phyloP scores from a whole-genome alignment of 2,329 filamentous ascomycete species.

The Fusarium sp. region DNA sequence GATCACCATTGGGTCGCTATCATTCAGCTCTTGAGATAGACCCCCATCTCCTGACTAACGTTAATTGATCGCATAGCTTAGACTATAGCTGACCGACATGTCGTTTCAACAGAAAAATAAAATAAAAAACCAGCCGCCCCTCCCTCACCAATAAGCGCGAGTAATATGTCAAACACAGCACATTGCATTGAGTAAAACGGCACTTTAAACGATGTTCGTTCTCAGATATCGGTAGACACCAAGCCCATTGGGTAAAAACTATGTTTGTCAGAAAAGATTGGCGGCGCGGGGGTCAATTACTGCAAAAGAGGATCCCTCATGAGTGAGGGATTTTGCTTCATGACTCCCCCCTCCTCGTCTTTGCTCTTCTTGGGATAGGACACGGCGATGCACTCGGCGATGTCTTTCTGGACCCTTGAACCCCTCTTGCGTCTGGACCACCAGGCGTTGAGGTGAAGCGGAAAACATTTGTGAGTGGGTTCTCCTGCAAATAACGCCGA shows the following conservation, averaged over 20 bases:
- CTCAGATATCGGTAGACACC: constrained; percentile 36
- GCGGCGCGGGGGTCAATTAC: constrained; percentile 25
- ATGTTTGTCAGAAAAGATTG: constrained; percentile 10
- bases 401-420: constrained; percentile 32
- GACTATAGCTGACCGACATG: constrained; percentile 31
- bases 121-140: constrained; percentile 22
- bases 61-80: constrained; percentile 5
- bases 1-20: constrained; percentile 6
- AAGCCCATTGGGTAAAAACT: constrained; percentile 34
- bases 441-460: constrained; percentile 7
- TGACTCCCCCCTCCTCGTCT: constrained; percentile 13
- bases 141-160: constrained; percentile 31
- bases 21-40: constrained; percentile 18
- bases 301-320: constrained; percentile 23
- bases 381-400: constrained; percentile 36
- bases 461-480: constrained; percentile 24
- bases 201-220: constrained; percentile 25
- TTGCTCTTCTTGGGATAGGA: constrained; percentile 40
- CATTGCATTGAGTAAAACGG: constrained; percentile 37
- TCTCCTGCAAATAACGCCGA: constrained; percentile 35
- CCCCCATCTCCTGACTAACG: constrained; percentile 27
- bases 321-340: constrained; percentile 41
- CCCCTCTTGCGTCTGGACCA: constrained; percentile 31
- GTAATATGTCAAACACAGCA: constrained; percentile 30
- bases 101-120: constrained; percentile 34